Evolutionary conservation across 768 basidiomycete genomes (phyloP).

Genomic region (Pisolithus tinctorius): DNA sequence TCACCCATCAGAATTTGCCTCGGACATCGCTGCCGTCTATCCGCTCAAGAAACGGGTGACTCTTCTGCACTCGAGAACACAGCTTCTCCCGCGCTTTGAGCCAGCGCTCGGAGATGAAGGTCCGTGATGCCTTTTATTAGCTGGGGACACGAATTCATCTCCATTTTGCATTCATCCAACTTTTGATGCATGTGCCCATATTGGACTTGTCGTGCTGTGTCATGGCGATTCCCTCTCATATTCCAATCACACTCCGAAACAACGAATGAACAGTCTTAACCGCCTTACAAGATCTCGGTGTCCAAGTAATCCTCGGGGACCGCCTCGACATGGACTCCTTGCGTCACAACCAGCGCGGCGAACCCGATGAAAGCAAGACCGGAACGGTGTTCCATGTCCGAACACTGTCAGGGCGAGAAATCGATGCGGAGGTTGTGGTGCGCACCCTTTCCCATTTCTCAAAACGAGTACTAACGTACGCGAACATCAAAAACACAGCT

Average conservation of each 20-base stretch:
- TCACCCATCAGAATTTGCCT: constrained; percentile 45
- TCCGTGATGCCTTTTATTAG: constrained; percentile 14
- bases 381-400: constrained; percentile 27
- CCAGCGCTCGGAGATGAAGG: constrained; percentile 45
- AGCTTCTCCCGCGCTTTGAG: constrained; percentile 49
- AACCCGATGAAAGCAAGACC: neutral
- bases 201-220: too few species aligned
- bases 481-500: constrained; percentile 29
- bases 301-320: constrained; percentile 48
- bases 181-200: neutral
- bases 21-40: constrained; percentile 52
- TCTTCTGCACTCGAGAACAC: constrained; percentile 50
- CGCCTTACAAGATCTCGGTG: constrained; percentile 34
- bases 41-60: constrained; percentile 44
- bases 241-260: too few species aligned
- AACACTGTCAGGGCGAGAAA: constrained; percentile 43
- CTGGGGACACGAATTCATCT: neutral
- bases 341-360: neutral
- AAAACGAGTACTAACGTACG: neutral
- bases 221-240: too few species aligned
- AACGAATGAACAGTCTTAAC: constrained; percentile 25
- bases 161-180: neutral
- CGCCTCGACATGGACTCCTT: constrained; percentile 41
- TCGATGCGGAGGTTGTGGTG: constrained; percentile 49
- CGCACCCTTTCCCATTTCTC: constrained; percentile 9